Conservation (phyloP, 306 rosid species). For the Pyrus pyrifolia region DNA sequence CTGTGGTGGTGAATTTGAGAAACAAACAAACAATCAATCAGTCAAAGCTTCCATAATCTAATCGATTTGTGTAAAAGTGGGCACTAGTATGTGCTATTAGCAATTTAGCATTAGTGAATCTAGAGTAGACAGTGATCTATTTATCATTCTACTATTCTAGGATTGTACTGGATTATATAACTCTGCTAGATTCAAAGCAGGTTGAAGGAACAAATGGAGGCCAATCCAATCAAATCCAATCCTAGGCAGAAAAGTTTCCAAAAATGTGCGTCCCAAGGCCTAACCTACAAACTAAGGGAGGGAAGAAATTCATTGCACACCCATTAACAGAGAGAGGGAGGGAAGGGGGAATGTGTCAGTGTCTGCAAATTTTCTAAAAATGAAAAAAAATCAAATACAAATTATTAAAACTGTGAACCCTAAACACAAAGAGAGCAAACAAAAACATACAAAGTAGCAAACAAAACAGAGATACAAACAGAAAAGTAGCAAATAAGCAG, state of each 20-base stretch:
- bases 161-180: background rate
- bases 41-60: background rate
- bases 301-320: background rate
- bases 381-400: background rate
- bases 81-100: background rate
- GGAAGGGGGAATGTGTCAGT: no score
- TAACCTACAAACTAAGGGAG: background rate
- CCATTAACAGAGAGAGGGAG: background rate
- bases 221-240: background rate
- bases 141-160: background rate
- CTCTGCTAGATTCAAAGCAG: background rate
- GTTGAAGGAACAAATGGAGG: background rate
- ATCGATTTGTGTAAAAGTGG: background rate
- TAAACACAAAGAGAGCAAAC: background rate
- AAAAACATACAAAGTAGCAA: background rate
- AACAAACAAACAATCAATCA: background rate
- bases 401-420: background rate
- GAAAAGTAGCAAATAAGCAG: background rate
- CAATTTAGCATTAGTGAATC: background rate
- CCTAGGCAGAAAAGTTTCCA: background rate
- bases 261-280: background rate
- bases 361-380: background rate
- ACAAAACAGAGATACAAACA: background rate
- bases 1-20: constrained; percentile 21
- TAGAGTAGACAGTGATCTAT: background rate